Base-by-base conservation (phyloP, 1,139 yeast genomes). In the Yamadazyma atlantica region DNA sequence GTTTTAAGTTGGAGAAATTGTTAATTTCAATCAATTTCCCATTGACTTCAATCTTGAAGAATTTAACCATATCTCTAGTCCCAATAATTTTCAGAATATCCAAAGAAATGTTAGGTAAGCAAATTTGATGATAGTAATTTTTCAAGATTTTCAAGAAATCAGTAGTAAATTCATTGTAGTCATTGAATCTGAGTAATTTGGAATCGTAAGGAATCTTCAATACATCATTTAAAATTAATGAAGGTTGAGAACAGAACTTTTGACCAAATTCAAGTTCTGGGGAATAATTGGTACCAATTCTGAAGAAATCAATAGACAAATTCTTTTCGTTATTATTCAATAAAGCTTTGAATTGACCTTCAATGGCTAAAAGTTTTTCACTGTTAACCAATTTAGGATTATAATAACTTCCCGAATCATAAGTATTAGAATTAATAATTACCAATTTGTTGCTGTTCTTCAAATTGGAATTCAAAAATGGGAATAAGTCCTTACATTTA, bases 401-500 rank as follows among this genome's bases (percentile, higher is more conserved):
- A 38, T 51, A 55, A 31, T 38, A 40, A 35, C 55, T 58, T 9
- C 18, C 16, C 7, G 37, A 29, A 10, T 41, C 45, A 38, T 53
- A 55, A 29, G 37, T 40, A 36, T 57, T 58, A 34, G 53, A 43
- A 37, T 50, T 61, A 12, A 66, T 30, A 4, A 66, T 45, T 6
- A 66, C 36, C 24, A 65, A 45, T 40, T 62, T 61, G 43, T 60
- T 64, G 16, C 23, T 19, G 18, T 49, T 50, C 17, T 49, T 46
- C 3, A 44, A 32, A 2, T 45, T 43, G 9, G 39, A 37, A 4
- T 57, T 57, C 25, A 64, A 53, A 45, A 64, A 64, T 4, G 68
- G 62, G 23, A 48, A 52, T 30, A 66, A 48, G n/a, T 58, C 60
- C 37, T 51, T 49, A 41, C 65, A 62, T 40, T 67, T 67, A 13